Evolutionary conservation across 805 yeast species (phyloP).

Genomic region (Saccharomycopsis vini): DNA sequence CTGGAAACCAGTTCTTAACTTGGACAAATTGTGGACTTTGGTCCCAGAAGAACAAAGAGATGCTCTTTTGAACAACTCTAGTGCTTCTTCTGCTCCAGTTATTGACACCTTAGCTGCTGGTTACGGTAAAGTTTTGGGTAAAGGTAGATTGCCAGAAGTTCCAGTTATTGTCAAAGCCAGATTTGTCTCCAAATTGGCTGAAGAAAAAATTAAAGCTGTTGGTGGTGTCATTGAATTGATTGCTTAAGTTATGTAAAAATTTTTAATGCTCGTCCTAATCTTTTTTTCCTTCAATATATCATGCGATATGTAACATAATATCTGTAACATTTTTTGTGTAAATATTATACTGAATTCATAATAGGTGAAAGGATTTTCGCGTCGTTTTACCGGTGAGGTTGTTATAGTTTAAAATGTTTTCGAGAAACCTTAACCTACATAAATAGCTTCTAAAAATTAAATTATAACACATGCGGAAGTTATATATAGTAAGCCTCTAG

Average conservation of each 20-base stretch:
- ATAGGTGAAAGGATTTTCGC: too few species aligned
- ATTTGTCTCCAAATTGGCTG: slow-evolving; percentile 98
- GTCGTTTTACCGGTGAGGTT: too few species aligned
- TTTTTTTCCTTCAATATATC: neutral
- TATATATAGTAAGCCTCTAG: too few species aligned
- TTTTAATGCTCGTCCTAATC: neutral
- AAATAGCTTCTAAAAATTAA: too few species aligned
- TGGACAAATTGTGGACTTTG: slow-evolving; percentile 97
- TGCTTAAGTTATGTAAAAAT: slow-evolving; percentile 52
- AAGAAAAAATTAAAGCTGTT: slow-evolving; percentile 98
- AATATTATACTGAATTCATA: too few species aligned
- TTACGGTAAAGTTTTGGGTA: slow-evolving; percentile 99
- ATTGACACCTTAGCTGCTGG: slow-evolving; percentile 99
- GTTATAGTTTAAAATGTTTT: too few species aligned
- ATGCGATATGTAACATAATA: too few species aligned
- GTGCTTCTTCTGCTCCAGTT: slow-evolving; percentile 92
- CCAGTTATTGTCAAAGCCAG: slow-evolving; percentile 99
- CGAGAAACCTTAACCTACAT: too few species aligned
- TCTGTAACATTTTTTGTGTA: too few species aligned
- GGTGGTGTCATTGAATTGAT: slow-evolving; percentile 99
- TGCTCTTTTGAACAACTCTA: slow-evolving; percentile 76
- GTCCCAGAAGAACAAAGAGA: slow-evolving; percentile 92
- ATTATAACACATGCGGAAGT: too few species aligned
- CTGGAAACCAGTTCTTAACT: slow-evolving; percentile 98
- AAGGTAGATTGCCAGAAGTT: slow-evolving; percentile 95